Percentiles rank a stretch among this genome's conserved stretches.
phyloP scores from a whole-genome alignment of 331 rosid species.

The Rosa hybrid region DNA sequence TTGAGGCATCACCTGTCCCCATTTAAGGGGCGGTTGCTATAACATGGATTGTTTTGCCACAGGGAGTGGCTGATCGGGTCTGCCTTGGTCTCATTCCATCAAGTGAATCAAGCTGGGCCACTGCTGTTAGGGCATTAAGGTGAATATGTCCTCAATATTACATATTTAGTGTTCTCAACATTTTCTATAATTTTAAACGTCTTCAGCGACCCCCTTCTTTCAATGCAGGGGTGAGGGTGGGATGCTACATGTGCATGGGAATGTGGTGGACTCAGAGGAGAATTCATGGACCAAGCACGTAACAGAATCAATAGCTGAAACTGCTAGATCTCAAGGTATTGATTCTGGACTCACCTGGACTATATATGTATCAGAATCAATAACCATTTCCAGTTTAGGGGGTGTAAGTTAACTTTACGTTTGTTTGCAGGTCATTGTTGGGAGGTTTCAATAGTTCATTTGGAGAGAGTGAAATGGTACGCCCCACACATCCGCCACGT shows the following conservation, averaged over 20 bases:
- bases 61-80: conserved; percentile 88
- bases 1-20: background rate
- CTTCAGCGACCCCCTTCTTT: background rate
- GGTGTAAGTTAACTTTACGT: background rate
- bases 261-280: conserved; percentile 77
- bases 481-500: conserved; percentile 93
- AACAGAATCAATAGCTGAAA: conserved; percentile 54
- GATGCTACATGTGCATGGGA: conserved; percentile 73
- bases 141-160: conserved; percentile 23
- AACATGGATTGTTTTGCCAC: conserved; percentile 29
- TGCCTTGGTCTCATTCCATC: conserved; percentile 98
- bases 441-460: conserved; percentile 70
- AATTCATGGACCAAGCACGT: conserved; percentile 57
- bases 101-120: conserved; percentile 84
- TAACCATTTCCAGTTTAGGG: background rate
- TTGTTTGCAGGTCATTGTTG: conserved; percentile 63
- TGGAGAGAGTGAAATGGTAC: conserved; percentile 94
- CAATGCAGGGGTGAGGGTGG: conserved; percentile 81
- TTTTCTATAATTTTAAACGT: background rate
- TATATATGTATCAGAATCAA: background rate
- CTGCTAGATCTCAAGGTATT: conserved; percentile 79
- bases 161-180: background rate
- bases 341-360: background rate
- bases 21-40: conserved; percentile 1
- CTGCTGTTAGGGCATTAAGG: conserved; percentile 90